Conservation (phyloP, 192 early-diverging fungal genomes). For the Radiomyces spectabilis region DNA sequence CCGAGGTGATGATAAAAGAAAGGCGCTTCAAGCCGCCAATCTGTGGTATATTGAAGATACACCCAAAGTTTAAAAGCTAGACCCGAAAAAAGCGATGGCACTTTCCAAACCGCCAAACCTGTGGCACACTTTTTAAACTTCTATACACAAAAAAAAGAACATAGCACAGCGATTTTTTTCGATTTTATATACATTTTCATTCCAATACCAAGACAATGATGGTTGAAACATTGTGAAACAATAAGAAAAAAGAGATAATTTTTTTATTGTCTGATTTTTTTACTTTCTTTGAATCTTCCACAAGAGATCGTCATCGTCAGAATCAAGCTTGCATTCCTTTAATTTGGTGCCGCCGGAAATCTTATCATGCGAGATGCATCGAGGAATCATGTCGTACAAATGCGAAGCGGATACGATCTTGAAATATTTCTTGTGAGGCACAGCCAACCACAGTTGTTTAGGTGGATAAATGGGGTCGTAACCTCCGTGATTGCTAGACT, state of each 20-base stretch:
- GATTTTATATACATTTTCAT: no score
- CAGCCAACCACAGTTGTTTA: slow-evolving; percentile 19
- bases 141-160: background rate
- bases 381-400: slow-evolving; percentile 20
- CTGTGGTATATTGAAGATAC: slow-evolving; percentile 26
- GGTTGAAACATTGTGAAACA: no score
- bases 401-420: slow-evolving; percentile 16
- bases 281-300: slow-evolving; percentile 1
- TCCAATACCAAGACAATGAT: no score
- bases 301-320: slow-evolving; percentile 5
- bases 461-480: slow-evolving; percentile 8
- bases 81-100: background rate
- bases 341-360: slow-evolving; percentile 14
- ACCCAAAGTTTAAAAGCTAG: background rate
- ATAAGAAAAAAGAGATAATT: background rate
- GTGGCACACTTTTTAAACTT: background rate
- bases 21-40: slow-evolving; percentile 18
- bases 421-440: slow-evolving; percentile 5
- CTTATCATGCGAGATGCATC: slow-evolving; percentile 5
- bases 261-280: background rate
- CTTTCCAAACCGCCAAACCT: background rate
- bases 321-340: slow-evolving; percentile 11
- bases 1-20: slow-evolving; percentile 19
- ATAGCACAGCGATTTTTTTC: no score
- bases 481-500: background rate